Evolutionary conservation across 2,329 filamentous ascomycete genomes (phyloP).

Genomic region (Coniochaeta sp.): DNA sequence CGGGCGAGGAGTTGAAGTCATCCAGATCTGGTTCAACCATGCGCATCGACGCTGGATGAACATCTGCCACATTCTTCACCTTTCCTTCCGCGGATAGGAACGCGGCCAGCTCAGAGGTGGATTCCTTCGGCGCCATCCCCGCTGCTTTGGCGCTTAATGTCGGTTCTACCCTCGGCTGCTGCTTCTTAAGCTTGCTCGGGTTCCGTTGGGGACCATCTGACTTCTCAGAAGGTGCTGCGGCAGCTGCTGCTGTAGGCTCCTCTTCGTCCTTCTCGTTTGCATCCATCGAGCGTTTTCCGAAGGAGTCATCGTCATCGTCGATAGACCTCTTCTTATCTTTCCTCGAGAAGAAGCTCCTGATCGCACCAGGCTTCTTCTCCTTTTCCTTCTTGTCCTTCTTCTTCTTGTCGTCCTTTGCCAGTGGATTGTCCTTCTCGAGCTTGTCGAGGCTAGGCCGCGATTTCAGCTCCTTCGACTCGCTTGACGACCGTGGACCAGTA

Average conservation of each 20-base stretch:
- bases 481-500: slow-evolving; percentile 41
- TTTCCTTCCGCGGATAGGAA: slow-evolving; percentile 31
- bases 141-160: slow-evolving; percentile 36
- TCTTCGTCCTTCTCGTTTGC: slow-evolving; percentile 34
- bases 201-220: slow-evolving; percentile 41
- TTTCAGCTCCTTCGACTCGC: slow-evolving; percentile 50
- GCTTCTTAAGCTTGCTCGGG: slow-evolving; percentile 65
- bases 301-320: slow-evolving; percentile 53
- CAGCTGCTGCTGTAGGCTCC: slow-evolving; percentile 35
- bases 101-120: slow-evolving; percentile 33
- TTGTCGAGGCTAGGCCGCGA: slow-evolving; percentile 65
- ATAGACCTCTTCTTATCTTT: slow-evolving; percentile 52
- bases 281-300: slow-evolving; percentile 55
- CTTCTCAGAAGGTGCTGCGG: slow-evolving; percentile 37
- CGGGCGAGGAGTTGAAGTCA: slow-evolving; percentile 9
- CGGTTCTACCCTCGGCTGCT: slow-evolving; percentile 43
- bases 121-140: slow-evolving; percentile 19
- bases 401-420: slow-evolving; percentile 64
- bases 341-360: slow-evolving; percentile 56
- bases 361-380: slow-evolving; percentile 49
- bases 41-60: slow-evolving; percentile 51
- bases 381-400: slow-evolving; percentile 71
- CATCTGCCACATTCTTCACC: slow-evolving; percentile 46
- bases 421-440: slow-evolving; percentile 53
- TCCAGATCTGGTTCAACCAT: slow-evolving; percentile 39